Conservation (phyloP, 2,329 filamentous ascomycete genomes). For the Diaporthe sp. region DNA sequence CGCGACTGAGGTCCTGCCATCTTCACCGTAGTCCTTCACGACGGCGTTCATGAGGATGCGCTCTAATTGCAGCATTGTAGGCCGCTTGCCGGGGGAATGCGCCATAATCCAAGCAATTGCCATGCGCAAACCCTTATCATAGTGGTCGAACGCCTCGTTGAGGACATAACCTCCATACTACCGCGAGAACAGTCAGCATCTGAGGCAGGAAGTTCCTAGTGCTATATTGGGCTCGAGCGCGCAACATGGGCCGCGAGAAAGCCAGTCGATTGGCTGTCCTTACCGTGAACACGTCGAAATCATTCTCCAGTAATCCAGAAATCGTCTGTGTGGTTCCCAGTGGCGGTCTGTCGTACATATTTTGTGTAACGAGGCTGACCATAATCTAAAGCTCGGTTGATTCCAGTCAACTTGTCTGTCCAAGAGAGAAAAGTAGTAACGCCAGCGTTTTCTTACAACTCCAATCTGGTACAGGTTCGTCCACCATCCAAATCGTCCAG, state of each 20-base stretch:
- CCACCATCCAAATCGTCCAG: constrained; percentile 13
- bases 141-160: neutral
- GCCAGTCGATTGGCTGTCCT: neutral
- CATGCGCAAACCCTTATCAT: neutral
- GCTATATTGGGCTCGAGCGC: neutral
- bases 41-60: neutral
- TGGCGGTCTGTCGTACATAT: neutral
- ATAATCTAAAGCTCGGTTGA: neutral
- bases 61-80: neutral
- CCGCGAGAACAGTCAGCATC: neutral
- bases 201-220: accelerated
- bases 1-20: neutral
- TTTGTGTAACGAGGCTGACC: neutral
- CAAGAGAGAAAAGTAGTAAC: neutral
- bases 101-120: neutral
- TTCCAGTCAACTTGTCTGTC: neutral
- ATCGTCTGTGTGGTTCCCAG: neutral
- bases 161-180: neutral
- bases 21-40: neutral
- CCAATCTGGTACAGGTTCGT: constrained; percentile 4
- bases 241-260: neutral
- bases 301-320: neutral
- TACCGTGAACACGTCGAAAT: neutral
- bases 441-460: neutral
- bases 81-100: neutral